Conservation (phyloP, 2,329 filamentous ascomycete genomes). For the Fusarium foetens region DNA sequence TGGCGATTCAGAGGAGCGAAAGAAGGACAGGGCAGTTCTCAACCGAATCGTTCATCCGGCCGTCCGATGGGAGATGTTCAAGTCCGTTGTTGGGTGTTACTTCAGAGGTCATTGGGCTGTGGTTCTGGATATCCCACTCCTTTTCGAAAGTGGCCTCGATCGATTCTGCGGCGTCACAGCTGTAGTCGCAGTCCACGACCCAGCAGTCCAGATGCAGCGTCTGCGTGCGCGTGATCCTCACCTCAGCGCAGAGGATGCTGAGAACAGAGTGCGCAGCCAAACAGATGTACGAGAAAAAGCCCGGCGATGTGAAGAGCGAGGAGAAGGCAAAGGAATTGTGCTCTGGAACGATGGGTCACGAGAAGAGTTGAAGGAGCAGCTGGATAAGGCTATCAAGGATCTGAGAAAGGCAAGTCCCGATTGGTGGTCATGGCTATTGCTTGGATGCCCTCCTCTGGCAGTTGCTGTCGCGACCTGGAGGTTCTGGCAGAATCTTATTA, state of each 20-base stretch:
- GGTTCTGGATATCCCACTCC: constrained; percentile 88
- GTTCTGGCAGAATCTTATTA: constrained; percentile 75
- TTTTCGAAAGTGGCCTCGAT: constrained; percentile 92
- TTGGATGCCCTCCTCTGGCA: constrained; percentile 79
- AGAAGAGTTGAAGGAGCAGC: constrained; percentile 73
- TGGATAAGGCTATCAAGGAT: constrained; percentile 72
- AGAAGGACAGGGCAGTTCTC: constrained; percentile 77
- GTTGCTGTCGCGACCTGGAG: constrained; percentile 75
- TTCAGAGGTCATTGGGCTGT: constrained; percentile 84
- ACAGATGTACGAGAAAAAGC: constrained; percentile 88
- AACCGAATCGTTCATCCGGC: constrained; percentile 95
- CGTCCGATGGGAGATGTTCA: constrained; percentile 84
- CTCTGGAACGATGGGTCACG: constrained; percentile 89
- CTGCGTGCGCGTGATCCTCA: constrained; percentile 80
- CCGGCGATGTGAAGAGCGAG: constrained; percentile 73
- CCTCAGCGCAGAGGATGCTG: constrained; percentile 84
- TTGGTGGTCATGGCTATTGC: constrained; percentile 84
- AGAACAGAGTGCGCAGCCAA: constrained; percentile 87
- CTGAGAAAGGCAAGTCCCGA: constrained; percentile 72
- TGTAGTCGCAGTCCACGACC: constrained; percentile 86
- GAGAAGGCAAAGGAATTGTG: constrained; percentile 75
- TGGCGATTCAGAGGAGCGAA: constrained; percentile 76
- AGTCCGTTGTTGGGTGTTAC: constrained; percentile 77
- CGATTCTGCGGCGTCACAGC: constrained; percentile 84
- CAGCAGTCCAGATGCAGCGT: constrained; percentile 82